phyloP scores from a whole-genome alignment of 371 early-diverging fungal species.

The Haplosporangium sp. region DNA sequence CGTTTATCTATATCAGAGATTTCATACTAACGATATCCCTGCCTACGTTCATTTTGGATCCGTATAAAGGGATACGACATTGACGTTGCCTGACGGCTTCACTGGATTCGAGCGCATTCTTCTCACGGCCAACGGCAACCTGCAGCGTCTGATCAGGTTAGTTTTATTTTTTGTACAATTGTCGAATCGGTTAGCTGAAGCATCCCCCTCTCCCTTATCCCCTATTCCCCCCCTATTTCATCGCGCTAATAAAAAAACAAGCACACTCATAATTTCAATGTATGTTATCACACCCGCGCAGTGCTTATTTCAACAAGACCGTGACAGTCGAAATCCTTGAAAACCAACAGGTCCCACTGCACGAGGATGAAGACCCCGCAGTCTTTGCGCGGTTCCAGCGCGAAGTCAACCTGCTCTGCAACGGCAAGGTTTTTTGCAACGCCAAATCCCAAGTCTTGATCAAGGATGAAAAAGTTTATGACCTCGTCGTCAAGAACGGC shows the following conservation, averaged over 20 bases:
- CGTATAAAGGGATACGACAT: constrained; percentile 56
- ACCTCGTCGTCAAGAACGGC: constrained; percentile 63
- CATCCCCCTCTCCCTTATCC: constrained; percentile 51
- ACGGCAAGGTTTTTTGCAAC: constrained; percentile 62
- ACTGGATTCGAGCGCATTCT: constrained; percentile 66
- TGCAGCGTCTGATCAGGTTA: constrained; percentile 68
- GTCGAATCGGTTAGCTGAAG: not conserved
- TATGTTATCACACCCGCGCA: not conserved
- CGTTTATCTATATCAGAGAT: too few species aligned
- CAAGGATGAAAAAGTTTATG: constrained; percentile 58
- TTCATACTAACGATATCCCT: not conserved
- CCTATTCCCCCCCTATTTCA: too few species aligned
- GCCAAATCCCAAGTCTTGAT: constrained; percentile 65
- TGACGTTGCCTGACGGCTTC: constrained; percentile 65
- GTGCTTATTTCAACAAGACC: constrained; percentile 55
- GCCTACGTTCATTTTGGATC: not conserved
- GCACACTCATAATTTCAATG: too few species aligned
- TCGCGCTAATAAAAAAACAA: constrained; percentile 15
- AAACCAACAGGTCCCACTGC: constrained; percentile 36
- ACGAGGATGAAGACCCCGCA: constrained; percentile 20
- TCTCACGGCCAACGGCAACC: constrained; percentile 70
- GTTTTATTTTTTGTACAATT: not conserved
- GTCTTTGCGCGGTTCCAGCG: constrained; percentile 56
- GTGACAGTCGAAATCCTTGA: constrained; percentile 45
- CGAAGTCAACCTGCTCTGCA: constrained; percentile 66